These are phyloP conservation scores for Zalerion maritima DNA, from an alignment of 495 filamentous ascomycete species.

Conservation along the genomic window DNA sequence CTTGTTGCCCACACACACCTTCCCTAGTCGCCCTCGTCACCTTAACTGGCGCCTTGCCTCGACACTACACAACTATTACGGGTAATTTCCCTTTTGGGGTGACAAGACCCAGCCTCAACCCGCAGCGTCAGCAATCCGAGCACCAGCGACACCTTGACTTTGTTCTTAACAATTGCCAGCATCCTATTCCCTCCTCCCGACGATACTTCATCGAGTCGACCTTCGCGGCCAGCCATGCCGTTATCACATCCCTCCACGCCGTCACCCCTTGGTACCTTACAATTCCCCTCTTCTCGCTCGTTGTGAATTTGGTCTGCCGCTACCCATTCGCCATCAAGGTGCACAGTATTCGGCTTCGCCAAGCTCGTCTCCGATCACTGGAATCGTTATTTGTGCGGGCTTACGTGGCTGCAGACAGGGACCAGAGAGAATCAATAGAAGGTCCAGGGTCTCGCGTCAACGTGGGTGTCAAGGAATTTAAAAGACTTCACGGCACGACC, in stretches of 20 bases:
- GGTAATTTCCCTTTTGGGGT: constrained; percentile 1
- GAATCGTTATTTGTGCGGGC: too few species aligned
- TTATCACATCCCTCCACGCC: constrained; percentile 48
- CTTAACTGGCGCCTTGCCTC: neutral
- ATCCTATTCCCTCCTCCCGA: constrained; percentile 8
- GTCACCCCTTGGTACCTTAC: constrained; percentile 52
- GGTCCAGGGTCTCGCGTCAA: too few species aligned
- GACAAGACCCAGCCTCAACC: constrained; percentile 4
- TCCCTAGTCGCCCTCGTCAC: neutral
- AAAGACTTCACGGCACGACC: too few species aligned
- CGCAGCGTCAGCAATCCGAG: constrained; percentile 1
- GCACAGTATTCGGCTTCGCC: constrained; percentile 23
- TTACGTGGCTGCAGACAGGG: too few species aligned
- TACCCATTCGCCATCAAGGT: constrained; percentile 45
- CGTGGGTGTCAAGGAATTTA: too few species aligned
- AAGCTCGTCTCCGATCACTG: constrained; percentile 36
- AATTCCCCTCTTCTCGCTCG: constrained; percentile 54
- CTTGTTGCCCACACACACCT: too few species aligned
- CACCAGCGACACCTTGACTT: constrained; percentile 6
- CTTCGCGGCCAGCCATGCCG: constrained; percentile 34
- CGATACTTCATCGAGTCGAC: constrained; percentile 33
- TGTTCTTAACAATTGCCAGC: constrained; percentile 4
- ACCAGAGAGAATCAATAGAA: too few species aligned
- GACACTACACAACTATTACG: neutral
- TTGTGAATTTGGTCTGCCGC: constrained; percentile 43